Conservation (phyloP, 2,329 filamentous ascomycete species). For the Blastomyces emzantsi region DNA sequence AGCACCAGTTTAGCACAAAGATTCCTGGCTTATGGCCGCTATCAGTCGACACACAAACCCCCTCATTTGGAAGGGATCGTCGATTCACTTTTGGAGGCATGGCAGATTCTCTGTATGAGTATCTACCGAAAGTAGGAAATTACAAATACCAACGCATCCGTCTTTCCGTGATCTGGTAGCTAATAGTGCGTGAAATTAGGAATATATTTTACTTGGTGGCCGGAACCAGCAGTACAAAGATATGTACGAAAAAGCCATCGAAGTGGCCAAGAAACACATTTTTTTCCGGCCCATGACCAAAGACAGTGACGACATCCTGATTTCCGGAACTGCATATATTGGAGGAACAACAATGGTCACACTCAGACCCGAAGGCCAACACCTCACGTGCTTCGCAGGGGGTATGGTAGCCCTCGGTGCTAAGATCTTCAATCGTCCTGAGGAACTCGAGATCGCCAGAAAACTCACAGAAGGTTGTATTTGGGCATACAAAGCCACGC, state of each 20-base stretch:
- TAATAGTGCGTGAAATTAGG: slow-evolving; percentile 8
- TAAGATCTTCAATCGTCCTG: slow-evolving; percentile 42
- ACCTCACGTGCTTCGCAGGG: slow-evolving; percentile 47
- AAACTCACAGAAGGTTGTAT: slow-evolving; percentile 48
- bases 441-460: slow-evolving; percentile 42
- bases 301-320: slow-evolving; percentile 59
- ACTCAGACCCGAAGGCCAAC: slow-evolving; percentile 39
- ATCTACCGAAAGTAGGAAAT: slow-evolving; percentile 50
- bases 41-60: slow-evolving; percentile 24
- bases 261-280: slow-evolving; percentile 61
- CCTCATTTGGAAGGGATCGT: slow-evolving; percentile 21
- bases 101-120: slow-evolving; percentile 51
- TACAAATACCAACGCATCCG: not conserved
- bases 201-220: slow-evolving; percentile 63
- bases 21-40: slow-evolving; percentile 36
- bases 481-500: slow-evolving; percentile 45
- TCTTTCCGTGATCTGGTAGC: not conserved
- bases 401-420: slow-evolving; percentile 48
- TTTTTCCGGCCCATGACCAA: slow-evolving; percentile 70
- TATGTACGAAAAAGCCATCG: slow-evolving; percentile 61
- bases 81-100: slow-evolving; percentile 48
- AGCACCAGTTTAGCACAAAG: slow-evolving; percentile 27
- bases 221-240: slow-evolving; percentile 53
- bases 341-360: slow-evolving; percentile 28
- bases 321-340: slow-evolving; percentile 49